Base-by-base conservation (phyloP, 2,329 filamentous ascomycete genomes). In the Venturia aucupariae region DNA sequence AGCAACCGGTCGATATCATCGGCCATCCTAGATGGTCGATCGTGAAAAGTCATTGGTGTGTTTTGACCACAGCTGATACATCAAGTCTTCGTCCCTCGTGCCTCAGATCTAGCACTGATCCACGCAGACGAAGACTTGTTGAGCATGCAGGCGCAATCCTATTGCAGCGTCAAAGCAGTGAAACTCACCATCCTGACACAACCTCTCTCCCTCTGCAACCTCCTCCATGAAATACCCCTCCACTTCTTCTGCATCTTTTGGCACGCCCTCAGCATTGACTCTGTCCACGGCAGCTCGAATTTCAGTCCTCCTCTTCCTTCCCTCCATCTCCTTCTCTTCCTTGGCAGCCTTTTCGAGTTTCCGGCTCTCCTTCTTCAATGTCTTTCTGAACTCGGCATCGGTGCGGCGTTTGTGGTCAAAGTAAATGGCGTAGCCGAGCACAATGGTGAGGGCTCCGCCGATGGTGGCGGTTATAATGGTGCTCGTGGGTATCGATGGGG, bases 171-270 rank as follows among this genome's bases (percentile, higher is more conserved):
- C 44, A 35, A 61, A 5, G 39, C 63, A 54, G 38, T 51, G 19
- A 61, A 61, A 79, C 85, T 75, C 84, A 94, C 92, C 90, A 77
- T 96, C 89, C 71, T 86, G 81, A 74, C 88, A 90, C 74, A 97
- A 82, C 64, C 84, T 79, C 82, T 99, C 94, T 74, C 94, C 94
- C 74, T 86, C 82, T 71, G 92, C 90, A 68, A 99, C 92, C 79
- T 96, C 91, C 75, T 91, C 87, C 86, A 97, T 96, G 80, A 99
- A 99, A 82, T 90, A 99, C 67, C 86, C 85, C 82, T 99, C 94
- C 75, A 90, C 92, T 81, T 96, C 92, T 76, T 97, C 93, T 42
- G 93, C 86, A 72, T 92, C 90, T 54, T 84, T 82, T 60, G 94
- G 94, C 83, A 96, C 97, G 65, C 93, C 94, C 77, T 96, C 92